Base-by-base conservation (phyloP, 176 grass and related monocot species). In the Alopecurus myosuroides region DNA sequence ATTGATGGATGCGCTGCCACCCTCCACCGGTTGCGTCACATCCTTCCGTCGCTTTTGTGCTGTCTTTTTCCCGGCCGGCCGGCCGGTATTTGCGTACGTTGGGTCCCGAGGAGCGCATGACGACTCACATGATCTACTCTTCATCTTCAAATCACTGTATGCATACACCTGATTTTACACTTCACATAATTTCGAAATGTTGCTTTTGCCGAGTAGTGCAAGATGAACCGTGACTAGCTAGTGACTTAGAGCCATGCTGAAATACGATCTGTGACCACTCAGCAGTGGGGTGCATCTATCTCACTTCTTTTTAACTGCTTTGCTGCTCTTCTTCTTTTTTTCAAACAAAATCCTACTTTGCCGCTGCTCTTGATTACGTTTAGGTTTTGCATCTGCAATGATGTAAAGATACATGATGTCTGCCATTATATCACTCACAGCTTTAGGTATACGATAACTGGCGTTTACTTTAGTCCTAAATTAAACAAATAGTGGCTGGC, bases 331-430 rank as follows among this genome's bases (percentile, higher is more conserved):
- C 3, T 15, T 30, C 6, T 28, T 30, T 61, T 61, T 5, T 12
- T 44, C 4, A 35, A 1, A 44, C 34, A 44, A 62, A 62, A 30
- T n/a, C n/a, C 26, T 15, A 26, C 37, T 42, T 42, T 70, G 67
- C 37, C 42, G 37, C 67, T 23, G 23, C 69, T 45, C n/a, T 26
- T 28, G 69, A 42, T 44, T 28, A 23, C 1, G 23, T 15, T 15
- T 26, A 29, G 42, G 39, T 23, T 46, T 44, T 46, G 69, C 40
- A 28, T 28, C 9, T 29, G 69, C 40, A 72, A 72, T 72, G 69
- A 72, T 72, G 69, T 72, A 72, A 72, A 72, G 69, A 18, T 44
- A 45, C 69, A 72, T 29, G 69, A 45, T 46, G 40, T 72, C 69
- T 46, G 69, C 69, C 40, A 72, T 46, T 72, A 72, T 44, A 71